Conservation (phyloP, 2,329 filamentous ascomycete species). For the Elsinoe fawcettii region DNA sequence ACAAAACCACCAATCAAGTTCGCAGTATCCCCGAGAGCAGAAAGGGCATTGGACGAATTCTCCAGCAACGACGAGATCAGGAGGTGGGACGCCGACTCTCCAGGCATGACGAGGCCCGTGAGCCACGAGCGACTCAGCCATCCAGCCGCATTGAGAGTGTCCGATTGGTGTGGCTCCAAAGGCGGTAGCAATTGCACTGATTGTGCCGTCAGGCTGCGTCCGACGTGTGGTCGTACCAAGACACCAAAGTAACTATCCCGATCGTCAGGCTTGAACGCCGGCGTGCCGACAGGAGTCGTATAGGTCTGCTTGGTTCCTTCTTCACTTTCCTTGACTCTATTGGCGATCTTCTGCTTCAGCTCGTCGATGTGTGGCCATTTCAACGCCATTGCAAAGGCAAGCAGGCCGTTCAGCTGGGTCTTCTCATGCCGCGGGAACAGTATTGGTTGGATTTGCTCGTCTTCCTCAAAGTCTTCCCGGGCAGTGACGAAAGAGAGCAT, state of each 20-base stretch:
- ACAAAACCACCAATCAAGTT: slow-evolving; percentile 50
- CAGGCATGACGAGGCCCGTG: slow-evolving; percentile 48
- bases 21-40: slow-evolving; percentile 41
- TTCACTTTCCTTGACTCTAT: slow-evolving; percentile 10
- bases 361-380: slow-evolving; percentile 39
- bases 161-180: background rate
- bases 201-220: slow-evolving; percentile 12
- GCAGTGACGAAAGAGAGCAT: slow-evolving; percentile 23
- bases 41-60: slow-evolving; percentile 44
- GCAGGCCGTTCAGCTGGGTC: slow-evolving; percentile 43
- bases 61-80: slow-evolving; percentile 51
- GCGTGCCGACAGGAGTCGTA: slow-evolving; percentile 33
- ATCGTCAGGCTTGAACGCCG: slow-evolving; percentile 23
- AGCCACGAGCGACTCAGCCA: slow-evolving; percentile 52
- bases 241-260: slow-evolving; percentile 15
- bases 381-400: slow-evolving; percentile 44
- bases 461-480: slow-evolving; percentile 19
- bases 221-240: slow-evolving; percentile 15
- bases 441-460: slow-evolving; percentile 20
- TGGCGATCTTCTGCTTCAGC: slow-evolving; percentile 11
- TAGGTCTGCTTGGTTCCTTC: slow-evolving; percentile 21
- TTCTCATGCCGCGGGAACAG: slow-evolving; percentile 32
- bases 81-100: slow-evolving; percentile 46
- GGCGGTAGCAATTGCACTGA: slow-evolving; percentile 16
- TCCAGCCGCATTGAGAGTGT: slow-evolving; percentile 34